Evolutionary conservation across 345 rosid species (phyloP).

Genomic region (Gossypium longicalyx): DNA sequence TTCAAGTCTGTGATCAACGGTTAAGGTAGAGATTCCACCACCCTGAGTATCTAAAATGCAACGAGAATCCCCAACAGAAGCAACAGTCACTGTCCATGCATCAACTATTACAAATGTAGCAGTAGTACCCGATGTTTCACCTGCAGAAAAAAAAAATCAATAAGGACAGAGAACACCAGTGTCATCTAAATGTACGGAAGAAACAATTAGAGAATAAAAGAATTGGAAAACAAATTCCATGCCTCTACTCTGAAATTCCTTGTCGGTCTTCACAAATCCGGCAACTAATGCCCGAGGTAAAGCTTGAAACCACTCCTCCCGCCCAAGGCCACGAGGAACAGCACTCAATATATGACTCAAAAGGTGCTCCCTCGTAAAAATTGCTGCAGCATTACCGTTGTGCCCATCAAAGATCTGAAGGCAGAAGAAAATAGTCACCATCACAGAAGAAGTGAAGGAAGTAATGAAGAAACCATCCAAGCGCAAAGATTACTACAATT

Average conservation of each 20-base stretch:
- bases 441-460: background rate
- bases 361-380: constrained; percentile 69
- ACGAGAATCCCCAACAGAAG: constrained; percentile 92
- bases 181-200: constrained; percentile 7
- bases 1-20: constrained; percentile 89
- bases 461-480: background rate
- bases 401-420: constrained; percentile 88
- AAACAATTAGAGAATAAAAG: background rate
- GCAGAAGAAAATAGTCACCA: constrained; percentile 4
- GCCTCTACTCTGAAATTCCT: constrained; percentile 91
- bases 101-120: constrained; percentile 88
- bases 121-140: constrained; percentile 92
- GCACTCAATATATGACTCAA: constrained; percentile 66
- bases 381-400: constrained; percentile 89
- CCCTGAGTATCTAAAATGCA: constrained; percentile 78
- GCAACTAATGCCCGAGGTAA: constrained; percentile 85
- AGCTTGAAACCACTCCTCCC: constrained; percentile 87
- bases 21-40: constrained; percentile 61
- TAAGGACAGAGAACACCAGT: background rate
- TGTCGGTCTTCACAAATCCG: constrained; percentile 92
- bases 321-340: constrained; percentile 62
- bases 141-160: constrained; percentile 30
- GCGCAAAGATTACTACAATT: too few relatives aligned
- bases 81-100: constrained; percentile 92
- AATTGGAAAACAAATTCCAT: constrained; percentile 15